Evolutionary conservation across 2,329 filamentous ascomycete genomes (phyloP).

Genomic region (Thielaviopsis ethacetica): DNA sequence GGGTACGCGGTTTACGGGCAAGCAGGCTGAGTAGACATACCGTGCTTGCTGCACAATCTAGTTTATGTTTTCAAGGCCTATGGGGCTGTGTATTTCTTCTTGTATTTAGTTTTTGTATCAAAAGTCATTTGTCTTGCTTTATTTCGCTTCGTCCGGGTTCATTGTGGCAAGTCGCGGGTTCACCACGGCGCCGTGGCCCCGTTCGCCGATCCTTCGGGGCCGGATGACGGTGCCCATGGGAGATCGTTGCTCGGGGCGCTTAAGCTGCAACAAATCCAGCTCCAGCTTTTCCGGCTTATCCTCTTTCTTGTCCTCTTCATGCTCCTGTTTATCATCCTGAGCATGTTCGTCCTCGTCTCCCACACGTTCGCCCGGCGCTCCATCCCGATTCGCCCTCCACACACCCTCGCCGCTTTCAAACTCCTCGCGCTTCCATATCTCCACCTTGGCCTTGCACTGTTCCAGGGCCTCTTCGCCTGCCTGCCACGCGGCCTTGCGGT

Average conservation of each 20-base stretch:
- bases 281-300: neutral
- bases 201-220: neutral
- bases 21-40: conserved; percentile 2
- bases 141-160: neutral
- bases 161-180: neutral
- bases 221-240: neutral
- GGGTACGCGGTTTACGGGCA: conserved; percentile 7
- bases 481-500: conserved; percentile 70
- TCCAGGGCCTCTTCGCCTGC: conserved; percentile 84
- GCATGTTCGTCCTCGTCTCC: conserved; percentile 9
- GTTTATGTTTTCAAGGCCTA: neutral
- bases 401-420: conserved; percentile 64
- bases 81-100: neutral
- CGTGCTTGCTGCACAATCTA: neutral
- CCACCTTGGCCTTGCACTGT: conserved; percentile 68
- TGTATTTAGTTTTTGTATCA: no score
- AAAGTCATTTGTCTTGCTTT: neutral
- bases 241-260: neutral
- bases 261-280: neutral
- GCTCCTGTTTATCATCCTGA: neutral
- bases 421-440: conserved; percentile 90
- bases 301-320: neutral
- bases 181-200: conserved; percentile 4
- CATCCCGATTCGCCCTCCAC: conserved; percentile 80
- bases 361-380: conserved; percentile 37